phyloP scores from a whole-genome alignment of 164 flowering plant genomes.

The Tinospora cordifolia region DNA sequence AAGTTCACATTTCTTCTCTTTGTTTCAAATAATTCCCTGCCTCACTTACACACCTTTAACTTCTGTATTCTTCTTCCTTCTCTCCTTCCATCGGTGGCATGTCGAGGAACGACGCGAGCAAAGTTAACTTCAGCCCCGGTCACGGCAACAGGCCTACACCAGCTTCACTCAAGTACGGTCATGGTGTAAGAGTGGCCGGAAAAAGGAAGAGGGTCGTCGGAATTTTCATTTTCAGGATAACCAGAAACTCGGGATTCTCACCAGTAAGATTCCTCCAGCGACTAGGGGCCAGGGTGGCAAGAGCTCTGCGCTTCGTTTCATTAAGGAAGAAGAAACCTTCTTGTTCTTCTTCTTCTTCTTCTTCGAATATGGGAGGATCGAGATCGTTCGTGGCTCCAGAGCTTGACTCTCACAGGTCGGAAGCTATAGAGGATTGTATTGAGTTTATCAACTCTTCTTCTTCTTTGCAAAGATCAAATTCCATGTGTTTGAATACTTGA shows the following conservation, averaged over 20 bases:
- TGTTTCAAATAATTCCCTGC: too few relatives aligned
- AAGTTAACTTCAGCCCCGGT: slow-evolving; percentile 27
- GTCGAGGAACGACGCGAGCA: slow-evolving; percentile 29
- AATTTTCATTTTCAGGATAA: slow-evolving; percentile 24
- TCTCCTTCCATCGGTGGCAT: slow-evolving; percentile 15
- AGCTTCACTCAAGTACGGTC: slow-evolving; percentile 19
- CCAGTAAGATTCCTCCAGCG: slow-evolving; percentile 30
- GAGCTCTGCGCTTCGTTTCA: slow-evolving; percentile 31
- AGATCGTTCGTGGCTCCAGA: slow-evolving; percentile 28
- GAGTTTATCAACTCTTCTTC: slow-evolving; percentile 61
- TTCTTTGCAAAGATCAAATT: slow-evolving; percentile 37
- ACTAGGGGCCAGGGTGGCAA: slow-evolving; percentile 32
- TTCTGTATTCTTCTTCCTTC: background rate
- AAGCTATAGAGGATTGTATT: slow-evolving; percentile 66
- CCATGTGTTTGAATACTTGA: too few relatives aligned
- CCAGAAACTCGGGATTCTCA: slow-evolving; percentile 21
- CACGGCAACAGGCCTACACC: slow-evolving; percentile 20
- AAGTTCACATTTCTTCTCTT: too few relatives aligned
- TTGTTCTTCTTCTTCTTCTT: too few relatives aligned
- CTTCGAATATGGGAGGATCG: slow-evolving; percentile 30
- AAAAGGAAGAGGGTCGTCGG: slow-evolving; percentile 22
- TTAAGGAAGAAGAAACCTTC: slow-evolving; percentile 27
- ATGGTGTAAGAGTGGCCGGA: slow-evolving; percentile 11
- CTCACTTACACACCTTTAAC: background rate
- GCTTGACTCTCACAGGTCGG: slow-evolving; percentile 46